phyloP scores from a whole-genome alignment of 352 stramenopile species.

The Globisporangium orthogonon region DNA sequence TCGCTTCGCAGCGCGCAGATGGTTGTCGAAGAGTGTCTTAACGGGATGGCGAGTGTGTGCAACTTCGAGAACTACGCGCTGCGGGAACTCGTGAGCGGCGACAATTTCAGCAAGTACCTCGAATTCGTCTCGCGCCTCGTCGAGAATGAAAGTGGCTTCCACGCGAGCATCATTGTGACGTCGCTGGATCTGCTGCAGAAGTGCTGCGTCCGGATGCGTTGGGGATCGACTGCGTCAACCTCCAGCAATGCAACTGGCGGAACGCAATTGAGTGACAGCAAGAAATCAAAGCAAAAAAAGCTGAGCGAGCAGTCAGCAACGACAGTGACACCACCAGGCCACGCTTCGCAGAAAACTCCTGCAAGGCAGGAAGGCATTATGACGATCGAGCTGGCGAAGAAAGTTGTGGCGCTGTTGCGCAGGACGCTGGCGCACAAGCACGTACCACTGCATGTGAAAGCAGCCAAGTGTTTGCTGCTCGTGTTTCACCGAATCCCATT shows the following conservation, averaged over 20 bases:
- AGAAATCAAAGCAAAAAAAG: neutral
- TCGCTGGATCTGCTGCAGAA: slow-evolving; percentile 65
- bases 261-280: neutral
- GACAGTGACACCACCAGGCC: slow-evolving; percentile 6
- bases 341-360: slow-evolving; percentile 8
- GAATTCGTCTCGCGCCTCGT: slow-evolving; percentile 43
- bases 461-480: slow-evolving; percentile 62
- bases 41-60: slow-evolving; percentile 61
- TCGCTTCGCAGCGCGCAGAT: slow-evolving; percentile 35
- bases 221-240: slow-evolving; percentile 12
- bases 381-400: slow-evolving; percentile 31
- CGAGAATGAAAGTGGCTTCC: slow-evolving; percentile 26
- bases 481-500: slow-evolving; percentile 43
- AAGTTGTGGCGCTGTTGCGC: slow-evolving; percentile 40
- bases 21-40: slow-evolving; percentile 79
- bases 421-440: slow-evolving; percentile 52
- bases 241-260: neutral
- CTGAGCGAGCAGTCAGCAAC: neutral
- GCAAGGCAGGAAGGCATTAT: slow-evolving; percentile 18
- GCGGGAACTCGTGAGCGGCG: slow-evolving; percentile 35
- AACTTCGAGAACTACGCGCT: slow-evolving; percentile 45
- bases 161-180: slow-evolving; percentile 58
- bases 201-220: slow-evolving; percentile 66
- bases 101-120: slow-evolving; percentile 43
- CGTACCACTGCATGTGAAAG: slow-evolving; percentile 48